Percentiles rank a stretch among this genome's conserved stretches.
Conservation (phyloP, 2,329 filamentous ascomycete genomes). For the Beauveria sp. region DNA sequence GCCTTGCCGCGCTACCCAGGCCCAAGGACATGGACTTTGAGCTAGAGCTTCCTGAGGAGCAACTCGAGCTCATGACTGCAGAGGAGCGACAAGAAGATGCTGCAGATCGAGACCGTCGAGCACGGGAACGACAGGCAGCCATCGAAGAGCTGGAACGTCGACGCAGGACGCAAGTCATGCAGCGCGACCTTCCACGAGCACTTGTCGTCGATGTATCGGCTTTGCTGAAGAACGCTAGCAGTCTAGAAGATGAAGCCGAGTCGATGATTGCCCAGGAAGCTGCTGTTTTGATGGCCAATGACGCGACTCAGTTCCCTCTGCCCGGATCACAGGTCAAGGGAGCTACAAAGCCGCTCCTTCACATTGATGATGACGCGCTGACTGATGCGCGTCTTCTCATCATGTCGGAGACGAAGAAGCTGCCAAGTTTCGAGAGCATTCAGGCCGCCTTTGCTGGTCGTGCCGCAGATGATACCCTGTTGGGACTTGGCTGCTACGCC, state of each 20-base stretch:
- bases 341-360: slow-evolving; percentile 49
- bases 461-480: slow-evolving; percentile 52
- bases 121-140: slow-evolving; percentile 65
- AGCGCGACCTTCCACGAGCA: slow-evolving; percentile 74
- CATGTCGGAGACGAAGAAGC: slow-evolving; percentile 55
- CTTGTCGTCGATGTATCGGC: slow-evolving; percentile 61
- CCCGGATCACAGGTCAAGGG: slow-evolving; percentile 59
- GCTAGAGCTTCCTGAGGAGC: slow-evolving; percentile 80
- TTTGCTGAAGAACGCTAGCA: slow-evolving; percentile 56
- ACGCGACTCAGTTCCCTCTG: slow-evolving; percentile 69
- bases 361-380: slow-evolving; percentile 63
- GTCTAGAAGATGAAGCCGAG: slow-evolving; percentile 56
- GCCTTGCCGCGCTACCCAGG: slow-evolving; percentile 78
- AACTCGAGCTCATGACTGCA: slow-evolving; percentile 47
- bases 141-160: slow-evolving; percentile 70
- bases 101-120: slow-evolving; percentile 72
- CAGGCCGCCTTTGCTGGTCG: slow-evolving; percentile 46
- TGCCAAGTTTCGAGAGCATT: slow-evolving; percentile 42
- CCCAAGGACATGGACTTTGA: slow-evolving; percentile 95
- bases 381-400: slow-evolving; percentile 72
- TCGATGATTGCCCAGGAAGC: slow-evolving; percentile 68
- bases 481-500: slow-evolving; percentile 74
- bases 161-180: slow-evolving; percentile 85
- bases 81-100: slow-evolving; percentile 49
- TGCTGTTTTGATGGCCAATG: slow-evolving; percentile 71